These are phyloP conservation scores for Fraxinus paxiana DNA, from an alignment of 305 asterid species.

Conservation along the genomic window DNA sequence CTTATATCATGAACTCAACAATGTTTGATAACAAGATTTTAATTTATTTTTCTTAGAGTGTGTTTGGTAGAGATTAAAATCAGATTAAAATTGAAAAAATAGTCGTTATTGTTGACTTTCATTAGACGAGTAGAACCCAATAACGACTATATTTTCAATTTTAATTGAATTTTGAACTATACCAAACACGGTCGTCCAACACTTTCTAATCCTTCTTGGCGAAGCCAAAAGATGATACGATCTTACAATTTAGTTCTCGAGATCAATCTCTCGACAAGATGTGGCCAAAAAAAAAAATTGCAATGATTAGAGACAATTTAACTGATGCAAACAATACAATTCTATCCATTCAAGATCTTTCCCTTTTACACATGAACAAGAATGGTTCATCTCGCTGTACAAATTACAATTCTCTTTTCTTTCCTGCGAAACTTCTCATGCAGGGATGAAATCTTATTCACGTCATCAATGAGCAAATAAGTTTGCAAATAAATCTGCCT, in stretches of 20 bases:
- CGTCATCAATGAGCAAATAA: conserved; percentile 13
- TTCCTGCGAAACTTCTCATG: neutral
- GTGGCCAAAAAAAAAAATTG: neutral
- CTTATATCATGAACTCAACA: neutral
- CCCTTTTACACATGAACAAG: neutral
- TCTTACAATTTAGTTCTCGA: neutral
- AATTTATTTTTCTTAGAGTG: neutral
- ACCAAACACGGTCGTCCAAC: neutral
- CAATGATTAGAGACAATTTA: neutral
- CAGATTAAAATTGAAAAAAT: no score
- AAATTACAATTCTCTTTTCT: neutral
- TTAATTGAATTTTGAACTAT: no score
- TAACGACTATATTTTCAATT: no score
- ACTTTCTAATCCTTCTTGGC: neutral
- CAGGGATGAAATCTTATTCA: neutral
- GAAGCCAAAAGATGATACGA: neutral
- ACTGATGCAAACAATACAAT: neutral
- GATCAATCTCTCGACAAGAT: neutral
- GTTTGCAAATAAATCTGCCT: neutral
- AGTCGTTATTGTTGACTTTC: no score
- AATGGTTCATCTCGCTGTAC: neutral
- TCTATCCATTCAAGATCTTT: neutral
- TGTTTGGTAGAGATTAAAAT: no score
- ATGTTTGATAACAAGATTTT: neutral
- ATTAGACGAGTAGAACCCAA: no score